phyloP scores from a whole-genome alignment of 805 yeast genomes.

The Candida yuanshanica region DNA sequence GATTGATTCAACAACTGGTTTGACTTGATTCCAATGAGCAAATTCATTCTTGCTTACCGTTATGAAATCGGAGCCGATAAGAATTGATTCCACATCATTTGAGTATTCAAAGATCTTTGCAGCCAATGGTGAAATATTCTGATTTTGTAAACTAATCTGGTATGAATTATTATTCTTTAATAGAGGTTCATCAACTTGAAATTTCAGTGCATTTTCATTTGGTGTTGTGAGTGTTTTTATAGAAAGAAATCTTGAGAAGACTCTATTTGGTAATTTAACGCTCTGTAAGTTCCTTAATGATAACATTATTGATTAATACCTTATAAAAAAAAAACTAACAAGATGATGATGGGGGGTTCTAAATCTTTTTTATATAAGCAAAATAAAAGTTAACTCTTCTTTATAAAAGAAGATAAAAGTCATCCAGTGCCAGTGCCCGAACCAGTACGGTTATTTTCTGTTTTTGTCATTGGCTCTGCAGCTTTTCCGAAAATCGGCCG shows the following conservation, averaged over 20 bases:
- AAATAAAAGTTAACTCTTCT: too few relatives aligned
- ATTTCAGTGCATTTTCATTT: constrained; percentile 70
- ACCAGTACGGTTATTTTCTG: constrained; percentile 1
- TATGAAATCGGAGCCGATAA: constrained; percentile 70
- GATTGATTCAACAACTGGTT: constrained; percentile 51
- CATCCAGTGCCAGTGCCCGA: background rate
- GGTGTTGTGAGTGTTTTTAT: constrained; percentile 58
- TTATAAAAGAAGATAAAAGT: too few relatives aligned
- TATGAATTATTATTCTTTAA: constrained; percentile 15
- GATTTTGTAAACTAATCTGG: constrained; percentile 19
- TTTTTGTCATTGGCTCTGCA: constrained; percentile 6
- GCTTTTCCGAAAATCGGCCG: constrained; percentile 13
- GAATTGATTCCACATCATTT: constrained; percentile 61
- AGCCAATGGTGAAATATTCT: constrained; percentile 55
- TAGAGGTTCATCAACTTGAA: constrained; percentile 38
- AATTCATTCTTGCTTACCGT: constrained; percentile 67
- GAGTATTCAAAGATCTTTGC: constrained; percentile 44
- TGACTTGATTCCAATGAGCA: constrained; percentile 65
- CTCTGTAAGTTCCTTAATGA: background rate
- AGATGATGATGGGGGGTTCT: too few relatives aligned
- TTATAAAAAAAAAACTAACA: too few relatives aligned
- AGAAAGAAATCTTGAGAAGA: constrained; percentile 13
- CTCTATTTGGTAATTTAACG: background rate
- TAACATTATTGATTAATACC: too few relatives aligned
- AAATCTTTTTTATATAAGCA: too few relatives aligned